phyloP scores from a whole-genome alignment of 2,329 filamentous ascomycete genomes.

The Neofusicoccum ribis region DNA sequence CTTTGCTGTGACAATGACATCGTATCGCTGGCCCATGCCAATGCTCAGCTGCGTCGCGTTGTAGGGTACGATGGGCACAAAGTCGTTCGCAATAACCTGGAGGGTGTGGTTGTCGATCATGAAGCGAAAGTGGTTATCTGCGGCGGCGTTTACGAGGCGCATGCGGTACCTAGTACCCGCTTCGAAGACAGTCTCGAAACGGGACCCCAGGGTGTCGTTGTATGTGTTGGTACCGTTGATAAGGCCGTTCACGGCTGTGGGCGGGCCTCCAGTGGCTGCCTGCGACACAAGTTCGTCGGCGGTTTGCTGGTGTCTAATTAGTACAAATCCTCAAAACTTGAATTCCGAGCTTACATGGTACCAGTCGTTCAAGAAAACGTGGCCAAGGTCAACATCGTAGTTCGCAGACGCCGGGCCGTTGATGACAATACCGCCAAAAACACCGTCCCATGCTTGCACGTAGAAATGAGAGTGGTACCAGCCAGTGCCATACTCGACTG shows the following conservation, averaged over 20 bases:
- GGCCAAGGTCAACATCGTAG: constrained; percentile 43
- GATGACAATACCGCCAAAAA: constrained; percentile 36
- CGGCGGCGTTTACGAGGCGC: constrained; percentile 57
- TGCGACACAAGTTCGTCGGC: not conserved
- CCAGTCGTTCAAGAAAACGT: constrained; percentile 44
- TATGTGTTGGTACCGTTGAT: constrained; percentile 48
- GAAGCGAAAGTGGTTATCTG: constrained; percentile 34
- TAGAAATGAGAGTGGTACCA: constrained; percentile 33
- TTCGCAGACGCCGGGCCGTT: constrained; percentile 38
- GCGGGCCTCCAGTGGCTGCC: constrained; percentile 14
- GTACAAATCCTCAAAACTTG: too few species aligned
- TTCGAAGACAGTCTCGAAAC: constrained; percentile 34
- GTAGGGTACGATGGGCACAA: constrained; percentile 42
- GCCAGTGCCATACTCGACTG: constrained; percentile 42
- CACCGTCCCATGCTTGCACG: constrained; percentile 38
- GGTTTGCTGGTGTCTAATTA: not conserved
- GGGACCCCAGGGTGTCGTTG: constrained; percentile 14
- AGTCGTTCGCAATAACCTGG: constrained; percentile 46
- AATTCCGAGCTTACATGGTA: constrained; percentile 17
- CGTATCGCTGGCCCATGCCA: constrained; percentile 39
- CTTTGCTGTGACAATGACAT: constrained; percentile 41
- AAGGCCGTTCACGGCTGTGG: constrained; percentile 46
- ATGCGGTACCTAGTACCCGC: constrained; percentile 58
- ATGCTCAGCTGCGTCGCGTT: constrained; percentile 36
- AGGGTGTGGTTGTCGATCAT: constrained; percentile 43